phyloP scores from a whole-genome alignment of 2,329 filamentous ascomycete genomes.

The Microcera coccophila region DNA sequence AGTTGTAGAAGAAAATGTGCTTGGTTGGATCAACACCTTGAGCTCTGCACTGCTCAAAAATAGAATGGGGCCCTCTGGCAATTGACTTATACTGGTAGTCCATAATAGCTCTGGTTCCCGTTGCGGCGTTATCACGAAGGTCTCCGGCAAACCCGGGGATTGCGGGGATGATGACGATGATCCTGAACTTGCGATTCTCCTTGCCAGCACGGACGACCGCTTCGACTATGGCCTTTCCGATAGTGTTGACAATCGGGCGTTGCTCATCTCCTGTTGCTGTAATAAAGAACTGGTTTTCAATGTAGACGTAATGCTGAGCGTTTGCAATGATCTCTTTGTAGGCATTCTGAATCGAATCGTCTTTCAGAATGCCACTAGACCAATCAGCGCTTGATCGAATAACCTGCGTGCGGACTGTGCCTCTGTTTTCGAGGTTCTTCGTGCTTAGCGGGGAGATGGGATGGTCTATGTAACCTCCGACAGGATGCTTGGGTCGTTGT shows the following conservation, averaged over 20 bases:
- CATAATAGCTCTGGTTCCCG: conserved; percentile 91
- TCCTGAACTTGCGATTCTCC: conserved; percentile 80
- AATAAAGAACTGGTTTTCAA: conserved; percentile 99
- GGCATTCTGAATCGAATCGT: conserved; percentile 83
- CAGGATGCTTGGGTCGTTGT: conserved; percentile 82
- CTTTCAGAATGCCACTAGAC: conserved; percentile 83
- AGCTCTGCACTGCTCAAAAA: conserved; percentile 70
- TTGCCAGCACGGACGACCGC: conserved; percentile 77
- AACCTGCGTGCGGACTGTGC: conserved; percentile 76
- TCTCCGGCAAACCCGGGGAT: conserved; percentile 95
- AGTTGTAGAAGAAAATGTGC: conserved; percentile 90
- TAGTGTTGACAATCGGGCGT: conserved; percentile 77
- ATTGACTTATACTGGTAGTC: conserved; percentile 98
- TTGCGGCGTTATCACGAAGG: conserved; percentile 73
- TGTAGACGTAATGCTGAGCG: conserved; percentile 91
- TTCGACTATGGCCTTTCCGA: conserved; percentile 86
- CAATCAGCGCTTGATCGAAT: conserved; percentile 90
- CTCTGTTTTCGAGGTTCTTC: conserved; percentile 62
- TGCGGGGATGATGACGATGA: conserved; percentile 86
- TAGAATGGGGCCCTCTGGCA: conserved; percentile 84
- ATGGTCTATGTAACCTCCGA: conserved; percentile 82
- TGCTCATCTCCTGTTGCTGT: conserved; percentile 90
- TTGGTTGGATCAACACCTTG: conserved; percentile 73
- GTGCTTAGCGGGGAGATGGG: conserved; percentile 65
- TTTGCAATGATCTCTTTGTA: conserved; percentile 81